These are phyloP conservation scores for Erodium moschatum DNA, from an alignment of 441 rosid species.

Conservation along the genomic window DNA sequence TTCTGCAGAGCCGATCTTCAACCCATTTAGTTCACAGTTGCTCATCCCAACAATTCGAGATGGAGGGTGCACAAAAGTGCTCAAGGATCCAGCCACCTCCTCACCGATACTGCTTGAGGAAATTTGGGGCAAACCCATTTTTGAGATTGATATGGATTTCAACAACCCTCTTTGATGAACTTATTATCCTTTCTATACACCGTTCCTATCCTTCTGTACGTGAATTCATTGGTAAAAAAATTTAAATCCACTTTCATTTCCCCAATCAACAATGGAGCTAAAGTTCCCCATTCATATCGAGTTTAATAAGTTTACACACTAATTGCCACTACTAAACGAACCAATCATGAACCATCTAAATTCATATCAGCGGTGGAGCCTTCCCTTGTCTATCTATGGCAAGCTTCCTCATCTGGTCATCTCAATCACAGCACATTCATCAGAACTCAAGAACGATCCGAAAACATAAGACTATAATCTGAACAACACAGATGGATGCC, in stretches of 20 bases:
- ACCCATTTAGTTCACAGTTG: slow-evolving; percentile 30
- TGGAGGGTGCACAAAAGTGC: slow-evolving; percentile 34
- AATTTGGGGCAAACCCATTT: slow-evolving; percentile 47
- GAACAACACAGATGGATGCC: slow-evolving; percentile 12
- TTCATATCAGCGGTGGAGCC: slow-evolving; percentile 10
- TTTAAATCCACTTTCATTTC: slow-evolving; percentile 16
- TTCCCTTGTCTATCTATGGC: slow-evolving; percentile 19
- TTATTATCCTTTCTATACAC: slow-evolving; percentile 11
- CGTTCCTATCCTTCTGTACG: slow-evolving; percentile 15
- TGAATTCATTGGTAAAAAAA: slow-evolving; percentile 12
- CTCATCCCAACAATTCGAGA: slow-evolving; percentile 21
- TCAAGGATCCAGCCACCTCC: slow-evolving; percentile 33
- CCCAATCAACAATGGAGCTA: slow-evolving; percentile 8
- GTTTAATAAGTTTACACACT: background rate
- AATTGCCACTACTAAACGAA: slow-evolving; percentile 9
- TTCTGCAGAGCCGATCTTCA: slow-evolving; percentile 24
- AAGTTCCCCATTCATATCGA: slow-evolving; percentile 10
- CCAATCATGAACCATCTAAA: slow-evolving; percentile 3
- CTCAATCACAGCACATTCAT: slow-evolving; percentile 21
- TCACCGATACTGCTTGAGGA: slow-evolving; percentile 37
- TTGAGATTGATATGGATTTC: background rate
- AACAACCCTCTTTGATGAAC: slow-evolving; percentile 4
- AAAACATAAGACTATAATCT: background rate
- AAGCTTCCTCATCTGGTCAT: slow-evolving; percentile 9
- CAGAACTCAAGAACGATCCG: slow-evolving; percentile 12